Percentiles rank a stretch among this genome's conserved stretches.
phyloP scores from a whole-genome alignment of 140 eudicot genomes.

The Ambrosia hybrid region DNA sequence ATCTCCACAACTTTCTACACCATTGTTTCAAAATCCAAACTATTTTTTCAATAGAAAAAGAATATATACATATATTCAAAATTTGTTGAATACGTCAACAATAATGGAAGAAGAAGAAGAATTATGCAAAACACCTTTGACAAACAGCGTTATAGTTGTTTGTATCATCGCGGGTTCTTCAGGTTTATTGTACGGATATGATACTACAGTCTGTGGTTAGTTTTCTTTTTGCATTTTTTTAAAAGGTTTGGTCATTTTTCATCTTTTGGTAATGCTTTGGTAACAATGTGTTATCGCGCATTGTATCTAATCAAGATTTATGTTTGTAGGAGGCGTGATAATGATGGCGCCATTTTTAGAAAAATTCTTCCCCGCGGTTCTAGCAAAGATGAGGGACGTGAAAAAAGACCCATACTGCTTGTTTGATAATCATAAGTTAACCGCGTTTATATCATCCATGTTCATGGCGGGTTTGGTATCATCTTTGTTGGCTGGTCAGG shows the following conservation, averaged over 20 bases:
- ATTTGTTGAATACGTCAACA: no score
- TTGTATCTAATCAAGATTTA: neutral
- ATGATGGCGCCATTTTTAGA: constrained; percentile 51
- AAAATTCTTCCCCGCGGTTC: constrained; percentile 45
- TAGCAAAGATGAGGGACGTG: constrained; percentile 29
- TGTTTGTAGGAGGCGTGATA: constrained; percentile 62
- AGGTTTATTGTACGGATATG: constrained; percentile 46
- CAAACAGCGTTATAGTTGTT: constrained; percentile 30
- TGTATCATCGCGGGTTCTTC: constrained; percentile 41
- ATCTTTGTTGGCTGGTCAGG: constrained; percentile 49
- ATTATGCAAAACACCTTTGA: constrained; percentile 29
- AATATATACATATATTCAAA: no score
- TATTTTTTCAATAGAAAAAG: neutral
- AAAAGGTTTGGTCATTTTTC: neutral
- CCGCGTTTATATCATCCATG: constrained; percentile 56
- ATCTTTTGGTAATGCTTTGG: neutral
- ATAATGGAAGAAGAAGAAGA: constrained; percentile 32
- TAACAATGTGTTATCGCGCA: no score
- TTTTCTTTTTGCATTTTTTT: neutral
- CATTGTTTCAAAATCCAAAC: constrained; percentile 9
- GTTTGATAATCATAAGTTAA: constrained; percentile 44
- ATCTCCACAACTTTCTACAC: constrained; percentile 25
- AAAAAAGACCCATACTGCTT: constrained; percentile 42
- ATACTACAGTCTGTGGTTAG: constrained; percentile 39
- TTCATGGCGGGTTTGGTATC: constrained; percentile 52